phyloP scores from a whole-genome alignment of 192 early-diverging fungal genomes.

The Entomortierella chlamydospora region DNA sequence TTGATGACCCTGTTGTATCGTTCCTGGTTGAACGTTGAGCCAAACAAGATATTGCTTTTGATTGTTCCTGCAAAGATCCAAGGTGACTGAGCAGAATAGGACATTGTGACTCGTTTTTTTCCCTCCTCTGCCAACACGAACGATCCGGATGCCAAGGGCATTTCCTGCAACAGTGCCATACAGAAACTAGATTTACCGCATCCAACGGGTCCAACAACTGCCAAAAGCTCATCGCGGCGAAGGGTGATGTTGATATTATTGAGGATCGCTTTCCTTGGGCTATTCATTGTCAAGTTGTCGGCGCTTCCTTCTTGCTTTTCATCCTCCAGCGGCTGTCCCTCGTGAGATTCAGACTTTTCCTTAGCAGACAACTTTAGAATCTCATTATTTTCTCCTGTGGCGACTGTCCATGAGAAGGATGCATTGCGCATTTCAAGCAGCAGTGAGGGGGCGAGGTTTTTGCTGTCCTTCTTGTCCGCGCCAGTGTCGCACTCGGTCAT shows the following conservation, averaged over 20 bases:
- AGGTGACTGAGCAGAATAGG: constrained; percentile 71
- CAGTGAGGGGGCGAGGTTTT: constrained; percentile 7
- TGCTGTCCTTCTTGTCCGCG: too few species aligned
- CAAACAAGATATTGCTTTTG: constrained; percentile 77
- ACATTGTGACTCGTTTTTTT: constrained; percentile 43
- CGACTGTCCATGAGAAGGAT: constrained; percentile 45
- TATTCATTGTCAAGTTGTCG: constrained; percentile 7
- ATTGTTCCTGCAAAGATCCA: constrained; percentile 79
- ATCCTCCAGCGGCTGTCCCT: not conserved
- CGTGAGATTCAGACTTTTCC: constrained; percentile 8
- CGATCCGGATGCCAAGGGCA: constrained; percentile 57
- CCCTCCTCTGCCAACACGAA: constrained; percentile 32
- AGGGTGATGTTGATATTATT: constrained; percentile 44
- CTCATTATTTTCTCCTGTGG: constrained; percentile 30
- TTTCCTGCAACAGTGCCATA: constrained; percentile 59
- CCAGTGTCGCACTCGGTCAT: not conserved
- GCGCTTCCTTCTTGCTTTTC: constrained; percentile 4
- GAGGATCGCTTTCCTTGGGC: constrained; percentile 50
- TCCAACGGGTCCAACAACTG: constrained; percentile 59
- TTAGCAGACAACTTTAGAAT: constrained; percentile 33
- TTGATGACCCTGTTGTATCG: constrained; percentile 68
- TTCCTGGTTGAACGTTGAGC: constrained; percentile 62
- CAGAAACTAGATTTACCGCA: constrained; percentile 59
- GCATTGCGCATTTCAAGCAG: constrained; percentile 47
- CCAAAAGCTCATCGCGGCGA: constrained; percentile 45